Evolutionary conservation across 352 stramenopile genomes (phyloP), one percentile per base, ranked within the genome.

Genomic region (Vaucheria bursata): DNA sequence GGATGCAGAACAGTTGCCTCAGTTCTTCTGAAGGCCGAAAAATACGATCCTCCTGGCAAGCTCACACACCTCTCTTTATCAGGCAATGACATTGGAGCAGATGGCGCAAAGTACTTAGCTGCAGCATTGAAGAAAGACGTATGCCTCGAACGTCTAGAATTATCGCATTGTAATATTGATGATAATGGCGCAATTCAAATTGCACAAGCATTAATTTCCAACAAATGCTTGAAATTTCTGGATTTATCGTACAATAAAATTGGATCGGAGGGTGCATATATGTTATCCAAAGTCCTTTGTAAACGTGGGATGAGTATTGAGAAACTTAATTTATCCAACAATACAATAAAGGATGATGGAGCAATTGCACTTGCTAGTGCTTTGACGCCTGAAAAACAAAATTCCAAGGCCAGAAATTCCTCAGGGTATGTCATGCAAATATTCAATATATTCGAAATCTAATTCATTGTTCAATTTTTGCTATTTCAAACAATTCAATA

Each of bases 241-340:
- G 73, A 65, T 39, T 38, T 82, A 40, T 35, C 39, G 7, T 80
- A 82, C 71, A 82, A 82, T 71, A 35, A 80, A 12, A 80, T 82
- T n/a, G 53, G 70, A 8, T 45, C n/a, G 6, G 71, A 53, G n/a
- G 77, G 77, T 5, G 77, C 71, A 0, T 39, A 25, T n/a, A 59
- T 34, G 18, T 71, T 82, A 8, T 50, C 77, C 33, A 36, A 34
- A 29, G 5, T 69, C 12, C 65, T 82, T 29, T 36, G 36, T 36
- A 18, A 40, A 29, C 37, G 71, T 31, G 37, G 36, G 8, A 59
- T 36, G 31, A 40, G 4, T 29, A 18, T 82, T 6, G 34, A 82
- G 38, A n/a, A 18, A 33, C 49, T 82, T 7, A 71, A 82, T 38
- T 53, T 82, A n/a, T 32, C 53, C 33, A 59, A 75, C n/a, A 82